A percentile compares a stretch with the other conserved stretches of the same genome.
Conservation (phyloP, 805 yeast species). For the Wickerhamomyces queroliae region DNA sequence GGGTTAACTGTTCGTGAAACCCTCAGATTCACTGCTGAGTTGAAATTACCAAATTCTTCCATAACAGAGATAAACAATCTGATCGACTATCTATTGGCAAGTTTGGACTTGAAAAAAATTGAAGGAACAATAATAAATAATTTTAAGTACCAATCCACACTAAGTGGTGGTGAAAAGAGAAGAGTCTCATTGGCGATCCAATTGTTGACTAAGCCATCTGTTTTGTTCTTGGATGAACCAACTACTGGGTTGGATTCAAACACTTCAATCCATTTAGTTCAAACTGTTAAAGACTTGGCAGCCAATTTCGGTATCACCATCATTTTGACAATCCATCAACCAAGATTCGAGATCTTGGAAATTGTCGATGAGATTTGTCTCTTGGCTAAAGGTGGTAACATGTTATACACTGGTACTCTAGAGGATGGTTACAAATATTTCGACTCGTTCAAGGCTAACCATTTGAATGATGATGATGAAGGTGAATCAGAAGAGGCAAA, state of each 20-base stretch:
- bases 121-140: slow-evolving; percentile 61
- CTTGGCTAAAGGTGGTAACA: slow-evolving; percentile 53
- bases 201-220: slow-evolving; percentile 67
- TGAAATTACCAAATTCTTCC: slow-evolving; percentile 49
- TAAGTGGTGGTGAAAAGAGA: slow-evolving; percentile 85
- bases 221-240: slow-evolving; percentile 80
- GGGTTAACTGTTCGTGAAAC: slow-evolving; percentile 73
- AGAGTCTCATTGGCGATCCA: slow-evolving; percentile 80
- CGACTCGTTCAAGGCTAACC: slow-evolving; percentile 30
- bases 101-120: slow-evolving; percentile 61
- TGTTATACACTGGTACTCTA: slow-evolving; percentile 40
- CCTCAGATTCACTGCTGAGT: slow-evolving; percentile 63
- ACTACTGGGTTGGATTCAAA: slow-evolving; percentile 85
- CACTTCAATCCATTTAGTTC: slow-evolving; percentile 62
- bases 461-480: slow-evolving; percentile 15
- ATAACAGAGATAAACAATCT: slow-evolving; percentile 17
- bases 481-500: slow-evolving; percentile 33
- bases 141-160: slow-evolving; percentile 38
- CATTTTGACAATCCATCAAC: slow-evolving; percentile 79
- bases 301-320: slow-evolving; percentile 64
- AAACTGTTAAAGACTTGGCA: slow-evolving; percentile 48
- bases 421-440: slow-evolving; percentile 41
- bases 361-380: slow-evolving; percentile 67
- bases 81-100: slow-evolving; percentile 23
- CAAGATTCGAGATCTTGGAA: slow-evolving; percentile 71